Base-by-base conservation (phyloP, 768 basidiomycete species). In the Amanita exitialis region DNA sequence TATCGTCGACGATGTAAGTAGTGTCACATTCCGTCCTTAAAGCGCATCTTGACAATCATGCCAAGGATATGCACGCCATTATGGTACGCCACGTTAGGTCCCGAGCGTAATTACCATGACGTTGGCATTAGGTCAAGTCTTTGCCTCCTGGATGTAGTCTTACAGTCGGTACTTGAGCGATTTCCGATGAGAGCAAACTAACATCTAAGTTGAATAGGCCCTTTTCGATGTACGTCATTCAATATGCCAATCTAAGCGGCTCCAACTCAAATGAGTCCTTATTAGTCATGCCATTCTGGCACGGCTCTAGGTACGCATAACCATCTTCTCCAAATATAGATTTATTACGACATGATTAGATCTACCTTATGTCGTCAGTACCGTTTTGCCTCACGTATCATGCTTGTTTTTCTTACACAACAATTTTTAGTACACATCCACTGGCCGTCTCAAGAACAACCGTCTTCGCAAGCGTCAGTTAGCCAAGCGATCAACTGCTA, bases 231-330 rank as follows among this genome's bases (percentile, higher is more conserved):
- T 78, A 30, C 23, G 44, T 44, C 13, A 16, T n/a, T 12, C 23
- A 9, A 30, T 30, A 30, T 30, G 30, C 30, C 9, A 30, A 10
- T 12, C 9, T 10, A 30, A 28, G 8, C 3, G 7, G 30, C 10
- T 30, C 10, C 27, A 3, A n/a, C n/a, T 27, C 23, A 44, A 15
- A 44, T 15, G 10, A 44, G 1, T 44, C 3, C 5, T 44, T n/a
- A 6, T 30, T 44, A 77, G 74, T 71, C 71, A 5, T 79, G 77
- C 54, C 77, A 78, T 58, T 78, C 76, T 8, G 77, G 77, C 32
- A 78, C 76, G 2, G 74, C 66, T 0, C 62, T 79, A 15, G 46
- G 46, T 36, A 16, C 12, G 46, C 12, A 23, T 41, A 4, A 23
- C 13, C 39, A 10, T 30, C 9, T 32, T 32, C 13, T 32, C 32